Evolutionary conservation across 495 filamentous ascomycete species (phyloP), one percentile per base, ranked within the genome.

Genomic region (Aspergillus ostianus): DNA sequence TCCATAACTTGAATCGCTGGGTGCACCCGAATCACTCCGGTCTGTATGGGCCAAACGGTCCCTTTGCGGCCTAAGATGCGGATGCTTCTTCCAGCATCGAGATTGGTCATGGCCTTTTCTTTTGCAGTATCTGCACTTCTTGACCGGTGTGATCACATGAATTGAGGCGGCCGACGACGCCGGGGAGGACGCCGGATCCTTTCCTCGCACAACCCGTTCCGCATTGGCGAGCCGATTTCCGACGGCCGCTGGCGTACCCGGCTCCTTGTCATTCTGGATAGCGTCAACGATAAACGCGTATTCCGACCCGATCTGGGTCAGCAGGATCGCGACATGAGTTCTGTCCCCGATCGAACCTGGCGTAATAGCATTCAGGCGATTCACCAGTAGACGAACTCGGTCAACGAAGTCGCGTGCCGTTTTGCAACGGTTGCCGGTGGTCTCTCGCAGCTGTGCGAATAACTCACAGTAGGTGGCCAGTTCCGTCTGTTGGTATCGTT

Each of bases 371-470:
- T 61, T 61, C 47, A 61, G 45, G 41, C 53, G 47, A 47, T 61
- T 55, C 4, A 61, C 59, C 6, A 61, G 59, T 50, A 61, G 45
- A 48, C 59, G 47, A 21, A 61, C 53, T 26, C 53, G 59, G 36
- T 61, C 59, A 47, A 57, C 59, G 30, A 61, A 57, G 44, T 61
- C 59, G 18, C 59, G 48, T 27, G 59, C 47, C 20, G 32, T 61
- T 49, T 41, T 55, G 46, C 47, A 61, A 41, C 53, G 53, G 41
- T 30, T 45, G 19, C 53, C 53, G 29, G 59, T 61, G 47, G 47
- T 61, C 47, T 61, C 59, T 30, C 59, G 29, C 41, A 56, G 59
- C 52, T 61, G 59, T 47, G 59, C 53, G 21, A 61, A 60, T 50
- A 56, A 45, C 44, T 61, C 59, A 51, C 53, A 56, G 21, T 60